These are phyloP conservation scores for Solanum chilense DNA, from an alignment of 257 asterid genomes.

Conservation along the genomic window DNA sequence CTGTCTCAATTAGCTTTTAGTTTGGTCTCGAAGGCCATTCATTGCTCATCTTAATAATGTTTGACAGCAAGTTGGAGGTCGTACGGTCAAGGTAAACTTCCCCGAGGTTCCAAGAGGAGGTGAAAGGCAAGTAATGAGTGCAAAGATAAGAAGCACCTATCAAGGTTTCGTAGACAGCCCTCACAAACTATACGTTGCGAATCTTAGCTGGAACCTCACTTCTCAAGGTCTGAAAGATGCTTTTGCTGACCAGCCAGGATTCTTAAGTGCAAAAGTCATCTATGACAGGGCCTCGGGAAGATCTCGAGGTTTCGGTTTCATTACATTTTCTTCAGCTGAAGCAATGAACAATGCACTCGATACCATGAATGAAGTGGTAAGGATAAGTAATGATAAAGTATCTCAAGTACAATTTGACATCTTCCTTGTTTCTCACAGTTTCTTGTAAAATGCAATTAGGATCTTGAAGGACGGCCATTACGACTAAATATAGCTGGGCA, in stretches of 20 bases:
- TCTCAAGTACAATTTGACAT: background rate
- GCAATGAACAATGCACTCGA: slow-evolving; percentile 52
- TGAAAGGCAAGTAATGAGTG: slow-evolving; percentile 67
- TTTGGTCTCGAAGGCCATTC: background rate
- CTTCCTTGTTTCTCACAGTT: background rate
- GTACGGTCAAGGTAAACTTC: slow-evolving; percentile 78
- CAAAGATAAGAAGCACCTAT: slow-evolving; percentile 53
- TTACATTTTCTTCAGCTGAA: slow-evolving; percentile 58
- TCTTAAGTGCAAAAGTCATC: slow-evolving; percentile 69
- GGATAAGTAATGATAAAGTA: background rate
- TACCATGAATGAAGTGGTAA: slow-evolving; percentile 81
- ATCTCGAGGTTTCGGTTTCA: slow-evolving; percentile 86
- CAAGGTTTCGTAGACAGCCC: slow-evolving; percentile 76
- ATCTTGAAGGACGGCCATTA: slow-evolving; percentile 71
- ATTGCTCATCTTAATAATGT: background rate
- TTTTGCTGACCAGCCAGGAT: slow-evolving; percentile 62
- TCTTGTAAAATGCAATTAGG: slow-evolving; percentile 29
- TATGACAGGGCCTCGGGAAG: slow-evolving; percentile 65
- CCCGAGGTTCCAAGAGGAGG: slow-evolving; percentile 97
- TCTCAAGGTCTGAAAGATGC: slow-evolving; percentile 67
- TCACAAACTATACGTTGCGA: slow-evolving; percentile 68
- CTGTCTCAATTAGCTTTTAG: background rate
- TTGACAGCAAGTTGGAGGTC: slow-evolving; percentile 76
- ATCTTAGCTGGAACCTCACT: slow-evolving; percentile 74
- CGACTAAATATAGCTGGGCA: slow-evolving; percentile 55